Evolutionary conservation across 177 flowering plant species (phyloP), one percentile per base, ranked within the genome.

Genomic region (Telopea speciosissima): DNA sequence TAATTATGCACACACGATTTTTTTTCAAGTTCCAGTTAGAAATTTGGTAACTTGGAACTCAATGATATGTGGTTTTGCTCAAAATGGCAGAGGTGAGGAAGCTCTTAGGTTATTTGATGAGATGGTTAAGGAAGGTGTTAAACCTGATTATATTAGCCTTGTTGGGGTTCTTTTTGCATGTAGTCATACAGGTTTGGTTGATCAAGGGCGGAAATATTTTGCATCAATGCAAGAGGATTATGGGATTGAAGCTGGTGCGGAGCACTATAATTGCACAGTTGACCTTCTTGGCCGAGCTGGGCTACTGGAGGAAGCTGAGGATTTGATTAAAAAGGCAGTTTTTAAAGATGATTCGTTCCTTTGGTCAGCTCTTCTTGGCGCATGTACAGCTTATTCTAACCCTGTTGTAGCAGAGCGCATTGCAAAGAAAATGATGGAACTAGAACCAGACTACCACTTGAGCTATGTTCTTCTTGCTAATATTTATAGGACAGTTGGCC

Each of bases 241-340:
- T 73, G 82, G 81, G 31, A 85, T 92, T 56, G 79, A 80, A 77
- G 73, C 92, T 44, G 90, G 87, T 65, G 68, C 82, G 12, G 92
- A 92, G 79, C 96, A 90, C 70, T 85, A 79, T 65, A 89, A 77
- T 79, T 94, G 97, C 82, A 89, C 90, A 93, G 91, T 90, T 68
- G 95, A 89, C 82, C 93, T 93, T 65, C 80, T 92, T 28, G 93
- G 97, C 40, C 87, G 97, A 49, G 95, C 97, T 22, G 97, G 95
- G 22, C 74, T 88, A 62, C 65, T 92, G 9, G 93, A 92, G 79
- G 98, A 92, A 79, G 97, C 97, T 71, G 97, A 94, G 73, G 44
- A 54, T 68, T 81, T 94, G 83, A 74, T 94, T 62, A 69, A 69
- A 75, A 81, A 79, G 11, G 74, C 90, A 56, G 86, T 75, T 25